Conservation (phyloP, 129 eudicot species). For the Lonicera japonica region DNA sequence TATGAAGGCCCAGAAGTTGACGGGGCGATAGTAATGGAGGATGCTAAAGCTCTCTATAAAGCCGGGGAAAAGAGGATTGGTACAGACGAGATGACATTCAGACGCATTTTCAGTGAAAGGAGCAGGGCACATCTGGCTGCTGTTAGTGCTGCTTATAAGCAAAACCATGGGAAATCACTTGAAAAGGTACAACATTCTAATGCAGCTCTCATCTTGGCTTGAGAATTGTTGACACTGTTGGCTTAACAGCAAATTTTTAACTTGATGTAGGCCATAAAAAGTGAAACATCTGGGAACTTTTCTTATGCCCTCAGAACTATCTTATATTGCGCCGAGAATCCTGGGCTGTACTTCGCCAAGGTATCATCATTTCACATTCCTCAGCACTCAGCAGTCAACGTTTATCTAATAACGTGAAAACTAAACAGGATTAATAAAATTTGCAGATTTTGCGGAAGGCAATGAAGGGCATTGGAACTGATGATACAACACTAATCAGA, state of each 20-base stretch:
- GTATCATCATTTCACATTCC: constrained; percentile 21
- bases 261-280: constrained; percentile 61
- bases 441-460: constrained; percentile 64
- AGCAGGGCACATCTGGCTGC: constrained; percentile 84
- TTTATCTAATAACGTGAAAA: background rate
- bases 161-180: constrained; percentile 50
- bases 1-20: constrained; percentile 89
- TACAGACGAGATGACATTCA: constrained; percentile 80
- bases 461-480: constrained; percentile 92
- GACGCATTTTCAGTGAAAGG: constrained; percentile 58
- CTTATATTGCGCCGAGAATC: constrained; percentile 72
- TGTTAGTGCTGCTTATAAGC: constrained; percentile 53
- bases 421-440: no score
- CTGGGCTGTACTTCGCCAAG: constrained; percentile 77
- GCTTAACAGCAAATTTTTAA: background rate
- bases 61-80: constrained; percentile 93
- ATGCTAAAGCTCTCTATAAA: constrained; percentile 80
- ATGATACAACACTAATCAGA: constrained; percentile 56
- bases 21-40: constrained; percentile 54
- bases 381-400: background rate
- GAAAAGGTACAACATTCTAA: constrained; percentile 41
- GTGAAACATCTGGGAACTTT: constrained; percentile 79
- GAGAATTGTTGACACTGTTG: background rate
- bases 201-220: background rate
- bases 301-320: constrained; percentile 64